phyloP scores from a whole-genome alignment of 257 asterid species.

The Solanum bulbocastanum region DNA sequence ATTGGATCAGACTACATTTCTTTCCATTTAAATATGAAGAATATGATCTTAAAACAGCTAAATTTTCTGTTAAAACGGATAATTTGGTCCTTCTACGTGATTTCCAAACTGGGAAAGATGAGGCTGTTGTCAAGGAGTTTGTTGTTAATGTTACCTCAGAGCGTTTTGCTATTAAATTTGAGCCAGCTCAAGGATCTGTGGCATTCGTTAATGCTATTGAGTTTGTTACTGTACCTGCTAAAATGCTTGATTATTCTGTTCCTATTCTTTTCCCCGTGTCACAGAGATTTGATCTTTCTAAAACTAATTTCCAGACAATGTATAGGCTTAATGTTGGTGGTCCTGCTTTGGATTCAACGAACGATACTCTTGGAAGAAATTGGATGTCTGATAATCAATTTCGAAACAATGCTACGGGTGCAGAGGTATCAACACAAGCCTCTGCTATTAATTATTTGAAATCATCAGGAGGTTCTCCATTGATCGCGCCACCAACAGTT shows the following conservation, averaged over 20 bases:
- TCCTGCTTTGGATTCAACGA: conserved; percentile 25
- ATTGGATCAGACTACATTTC: conserved; percentile 7
- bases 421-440: background rate
- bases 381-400: conserved; percentile 20
- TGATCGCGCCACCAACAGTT: conserved; percentile 3
- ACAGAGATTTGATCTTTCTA: conserved; percentile 13
- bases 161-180: conserved; percentile 17
- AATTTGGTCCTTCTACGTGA: conserved; percentile 24
- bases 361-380: conserved; percentile 42
- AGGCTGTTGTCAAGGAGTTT: conserved; percentile 26
- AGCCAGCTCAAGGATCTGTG: conserved; percentile 27
- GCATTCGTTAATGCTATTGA: conserved; percentile 48
- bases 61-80: conserved; percentile 26
- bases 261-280: conserved; percentile 32
- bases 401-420: background rate
- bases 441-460: background rate
- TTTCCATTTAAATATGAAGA: background rate
- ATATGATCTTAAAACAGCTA: background rate
- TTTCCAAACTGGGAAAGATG: background rate
- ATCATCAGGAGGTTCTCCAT: background rate
- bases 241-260: conserved; percentile 19
- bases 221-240: conserved; percentile 40
- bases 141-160: conserved; percentile 35
- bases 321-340: conserved; percentile 54
- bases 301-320: conserved; percentile 23